These are phyloP conservation scores for Umbelopsis ramanniana DNA, from an alignment of 192 early-diverging fungal species.

Conservation along the genomic window DNA sequence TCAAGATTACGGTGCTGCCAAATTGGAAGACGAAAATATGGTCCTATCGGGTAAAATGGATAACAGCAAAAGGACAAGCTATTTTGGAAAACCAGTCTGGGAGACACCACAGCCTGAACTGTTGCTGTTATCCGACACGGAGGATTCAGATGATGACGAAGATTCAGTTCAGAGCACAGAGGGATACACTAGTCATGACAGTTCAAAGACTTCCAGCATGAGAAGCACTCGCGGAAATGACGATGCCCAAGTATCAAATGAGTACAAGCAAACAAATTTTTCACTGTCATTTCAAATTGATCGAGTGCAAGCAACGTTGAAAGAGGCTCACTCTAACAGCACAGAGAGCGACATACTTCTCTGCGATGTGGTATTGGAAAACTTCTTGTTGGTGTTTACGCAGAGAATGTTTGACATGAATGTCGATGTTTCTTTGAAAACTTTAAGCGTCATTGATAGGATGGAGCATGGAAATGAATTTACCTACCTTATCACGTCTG, in stretches of 20 bases:
- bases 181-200: background rate
- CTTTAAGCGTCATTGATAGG: constrained; percentile 76
- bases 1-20: constrained; percentile 13
- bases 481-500: constrained; percentile 61
- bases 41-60: background rate
- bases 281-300: constrained; percentile 67
- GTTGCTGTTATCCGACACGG: background rate
- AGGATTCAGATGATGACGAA: constrained; percentile 1
- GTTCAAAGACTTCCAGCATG: background rate
- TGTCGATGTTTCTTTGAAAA: constrained; percentile 75
- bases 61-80: background rate
- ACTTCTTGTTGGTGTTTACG: constrained; percentile 70
- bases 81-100: constrained; percentile 14
- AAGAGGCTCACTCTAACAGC: constrained; percentile 52
- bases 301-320: constrained; percentile 65
- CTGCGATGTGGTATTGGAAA: constrained; percentile 69
- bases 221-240: background rate
- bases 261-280: constrained; percentile 46
- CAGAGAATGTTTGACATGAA: constrained; percentile 72
- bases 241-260: background rate
- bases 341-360: constrained; percentile 52
- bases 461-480: constrained; percentile 53
- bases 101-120: background rate
- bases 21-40: no score
- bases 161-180: no score